Conservation (phyloP, 257 asterid genomes). For the Forsythia suspensa region DNA sequence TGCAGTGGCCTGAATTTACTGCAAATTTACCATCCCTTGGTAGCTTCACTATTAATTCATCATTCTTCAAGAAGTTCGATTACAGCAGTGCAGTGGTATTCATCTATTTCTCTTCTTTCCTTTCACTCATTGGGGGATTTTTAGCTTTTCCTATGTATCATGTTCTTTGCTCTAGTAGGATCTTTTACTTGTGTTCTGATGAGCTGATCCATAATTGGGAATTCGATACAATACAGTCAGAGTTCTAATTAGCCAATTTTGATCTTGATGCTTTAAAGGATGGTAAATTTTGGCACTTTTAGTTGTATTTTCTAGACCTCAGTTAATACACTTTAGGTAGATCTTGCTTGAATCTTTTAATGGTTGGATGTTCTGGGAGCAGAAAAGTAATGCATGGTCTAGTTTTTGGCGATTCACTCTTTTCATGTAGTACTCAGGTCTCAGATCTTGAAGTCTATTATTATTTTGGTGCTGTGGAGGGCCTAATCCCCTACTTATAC, state of each 20-base stretch:
- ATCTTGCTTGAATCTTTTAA: background rate
- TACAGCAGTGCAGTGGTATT: slow-evolving; percentile 85
- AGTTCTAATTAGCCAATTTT: background rate
- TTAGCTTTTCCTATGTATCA: background rate
- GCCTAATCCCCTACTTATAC: background rate
- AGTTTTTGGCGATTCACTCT: background rate
- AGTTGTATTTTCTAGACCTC: background rate
- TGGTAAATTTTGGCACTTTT: background rate
- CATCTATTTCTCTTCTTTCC: slow-evolving; percentile 10
- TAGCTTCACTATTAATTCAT: slow-evolving; percentile 65
- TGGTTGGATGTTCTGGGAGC: background rate
- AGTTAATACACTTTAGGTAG: background rate
- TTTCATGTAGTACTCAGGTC: background rate
- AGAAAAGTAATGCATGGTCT: background rate
- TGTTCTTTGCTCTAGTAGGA: background rate
- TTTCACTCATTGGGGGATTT: background rate
- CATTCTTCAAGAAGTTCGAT: slow-evolving; percentile 83
- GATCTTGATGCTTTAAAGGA: background rate
- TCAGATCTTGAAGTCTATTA: background rate
- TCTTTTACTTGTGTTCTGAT: background rate
- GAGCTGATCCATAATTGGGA: background rate
- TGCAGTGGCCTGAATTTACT: slow-evolving; percentile 91
- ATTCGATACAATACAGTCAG: background rate
- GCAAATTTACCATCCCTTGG: slow-evolving; percentile 66
- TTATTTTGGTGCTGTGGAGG: background rate